Evolutionary conservation across 768 basidiomycete species (phyloP).

Genomic region (Xanthoconium purpureum): DNA sequence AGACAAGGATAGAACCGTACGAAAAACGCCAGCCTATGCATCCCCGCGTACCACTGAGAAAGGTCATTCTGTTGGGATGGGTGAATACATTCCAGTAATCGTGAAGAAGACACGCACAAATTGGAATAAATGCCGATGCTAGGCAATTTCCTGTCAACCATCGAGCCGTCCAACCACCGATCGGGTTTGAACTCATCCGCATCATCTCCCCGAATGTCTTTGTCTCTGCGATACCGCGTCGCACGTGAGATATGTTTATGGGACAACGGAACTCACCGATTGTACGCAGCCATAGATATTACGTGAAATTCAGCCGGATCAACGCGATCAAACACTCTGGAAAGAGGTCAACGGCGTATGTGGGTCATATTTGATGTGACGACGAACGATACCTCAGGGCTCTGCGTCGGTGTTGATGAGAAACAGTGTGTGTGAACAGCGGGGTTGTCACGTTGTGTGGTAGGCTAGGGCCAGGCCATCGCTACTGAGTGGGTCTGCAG

Average conservation of each 20-base stretch:
- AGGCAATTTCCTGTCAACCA: not conserved
- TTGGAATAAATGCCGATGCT: constrained; percentile 13
- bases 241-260: too few relatives aligned
- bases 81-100: too few relatives aligned
- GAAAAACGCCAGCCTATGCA: constrained; percentile 32
- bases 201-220: constrained; percentile 27
- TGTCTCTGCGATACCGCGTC: constrained; percentile 2
- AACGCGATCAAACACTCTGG: too few relatives aligned
- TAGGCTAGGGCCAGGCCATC: too few relatives aligned
- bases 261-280: constrained; percentile 38
- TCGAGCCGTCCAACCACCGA: constrained; percentile 6
- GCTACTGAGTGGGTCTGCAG: too few relatives aligned
- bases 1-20: constrained; percentile 5
- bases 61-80: constrained; percentile 15
- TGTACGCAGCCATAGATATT: constrained; percentile 50
- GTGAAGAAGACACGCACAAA: not conserved
- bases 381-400: too few relatives aligned
- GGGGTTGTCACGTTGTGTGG: too few relatives aligned
- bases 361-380: too few relatives aligned
- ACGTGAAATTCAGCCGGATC: too few relatives aligned
- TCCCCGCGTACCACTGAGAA: constrained; percentile 10
- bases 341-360: too few relatives aligned
- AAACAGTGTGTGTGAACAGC: too few relatives aligned
- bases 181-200: constrained; percentile 17
- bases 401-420: too few relatives aligned